Conservation (phyloP, 129 eudicot genomes). For the Flaveria bidentis region DNA sequence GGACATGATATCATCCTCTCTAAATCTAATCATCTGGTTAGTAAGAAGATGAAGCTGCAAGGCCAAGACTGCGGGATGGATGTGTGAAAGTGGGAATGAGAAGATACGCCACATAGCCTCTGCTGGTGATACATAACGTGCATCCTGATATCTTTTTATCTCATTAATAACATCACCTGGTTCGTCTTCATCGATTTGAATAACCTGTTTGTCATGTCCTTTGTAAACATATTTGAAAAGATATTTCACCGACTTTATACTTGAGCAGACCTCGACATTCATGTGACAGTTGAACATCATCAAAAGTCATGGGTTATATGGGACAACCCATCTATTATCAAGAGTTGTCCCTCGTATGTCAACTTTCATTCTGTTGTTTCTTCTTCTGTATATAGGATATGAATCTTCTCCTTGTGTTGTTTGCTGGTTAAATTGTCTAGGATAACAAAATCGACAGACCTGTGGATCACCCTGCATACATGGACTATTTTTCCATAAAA, state of each 20-base stretch:
- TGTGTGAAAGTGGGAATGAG: too few relatives aligned
- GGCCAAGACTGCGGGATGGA: too few relatives aligned
- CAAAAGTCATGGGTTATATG: conserved; percentile 24
- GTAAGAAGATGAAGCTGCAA: too few relatives aligned
- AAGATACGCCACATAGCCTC: too few relatives aligned
- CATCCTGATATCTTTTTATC: not conserved
- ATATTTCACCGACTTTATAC: conserved; percentile 13
- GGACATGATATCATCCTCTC: too few relatives aligned
- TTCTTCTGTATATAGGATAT: conserved; percentile 30
- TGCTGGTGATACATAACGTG: too few relatives aligned
- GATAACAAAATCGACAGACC: conserved; percentile 10
- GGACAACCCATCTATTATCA: conserved; percentile 33
- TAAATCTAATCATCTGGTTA: too few relatives aligned
- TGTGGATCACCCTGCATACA: conserved; percentile 21
- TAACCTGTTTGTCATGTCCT: not conserved
- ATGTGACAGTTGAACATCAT: not conserved
- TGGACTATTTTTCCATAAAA: not conserved
- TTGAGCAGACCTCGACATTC: not conserved
- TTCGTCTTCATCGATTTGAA: conserved; percentile 2
- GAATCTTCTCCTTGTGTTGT: conserved; percentile 19
- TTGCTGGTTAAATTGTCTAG: not conserved
- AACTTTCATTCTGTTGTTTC: conserved; percentile 5
- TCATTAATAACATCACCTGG: not conserved
- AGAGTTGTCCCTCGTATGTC: not conserved
- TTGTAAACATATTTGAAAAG: conserved; percentile 19